A percentile compares a stretch with the other conserved stretches of the same genome.
Conservation (phyloP, 352 stramenopile species). For the Globisporangium polare region DNA sequence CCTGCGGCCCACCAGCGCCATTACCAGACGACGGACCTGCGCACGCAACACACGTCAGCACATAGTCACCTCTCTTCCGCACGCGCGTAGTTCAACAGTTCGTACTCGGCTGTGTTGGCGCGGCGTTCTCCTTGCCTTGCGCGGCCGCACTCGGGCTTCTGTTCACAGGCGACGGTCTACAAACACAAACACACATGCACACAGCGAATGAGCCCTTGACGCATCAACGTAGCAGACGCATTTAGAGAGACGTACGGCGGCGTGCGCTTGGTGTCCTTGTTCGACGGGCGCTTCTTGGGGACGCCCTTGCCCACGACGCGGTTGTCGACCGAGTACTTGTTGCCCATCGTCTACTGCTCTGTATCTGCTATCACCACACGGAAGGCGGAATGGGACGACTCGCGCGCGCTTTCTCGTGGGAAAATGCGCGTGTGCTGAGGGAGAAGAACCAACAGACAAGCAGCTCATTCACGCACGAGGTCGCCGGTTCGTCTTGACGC, state of each 20-base stretch:
- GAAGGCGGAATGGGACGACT: not conserved
- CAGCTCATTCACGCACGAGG: not conserved
- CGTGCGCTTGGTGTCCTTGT: slow-evolving; percentile 8
- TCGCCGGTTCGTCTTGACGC: not conserved
- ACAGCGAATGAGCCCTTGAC: not conserved
- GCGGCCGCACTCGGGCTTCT: too few relatives aligned
- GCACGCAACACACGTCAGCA: not conserved
- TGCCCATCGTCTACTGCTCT: slow-evolving; percentile 4
- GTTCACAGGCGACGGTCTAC: slow-evolving; percentile 4
- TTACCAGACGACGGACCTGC: slow-evolving; percentile 3
- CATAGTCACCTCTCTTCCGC: not conserved
- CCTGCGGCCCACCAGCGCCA: not conserved
- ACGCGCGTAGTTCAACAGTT: not conserved
- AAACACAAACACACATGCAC: not conserved
- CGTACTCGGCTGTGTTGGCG: not conserved
- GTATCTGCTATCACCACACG: too few relatives aligned
- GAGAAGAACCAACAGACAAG: not conserved
- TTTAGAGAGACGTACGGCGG: slow-evolving; percentile 4
- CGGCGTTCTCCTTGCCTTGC: slow-evolving; percentile 9
- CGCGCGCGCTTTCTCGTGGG: not conserved
- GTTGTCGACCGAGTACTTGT: slow-evolving; percentile 16
- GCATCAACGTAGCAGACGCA: not conserved
- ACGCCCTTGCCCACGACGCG: slow-evolving; percentile 11
- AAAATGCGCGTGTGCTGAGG: not conserved
- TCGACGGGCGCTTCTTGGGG: not conserved